Evolutionary conservation across 257 asterid species (phyloP).

Genomic region (Przewalskia tangutica): DNA sequence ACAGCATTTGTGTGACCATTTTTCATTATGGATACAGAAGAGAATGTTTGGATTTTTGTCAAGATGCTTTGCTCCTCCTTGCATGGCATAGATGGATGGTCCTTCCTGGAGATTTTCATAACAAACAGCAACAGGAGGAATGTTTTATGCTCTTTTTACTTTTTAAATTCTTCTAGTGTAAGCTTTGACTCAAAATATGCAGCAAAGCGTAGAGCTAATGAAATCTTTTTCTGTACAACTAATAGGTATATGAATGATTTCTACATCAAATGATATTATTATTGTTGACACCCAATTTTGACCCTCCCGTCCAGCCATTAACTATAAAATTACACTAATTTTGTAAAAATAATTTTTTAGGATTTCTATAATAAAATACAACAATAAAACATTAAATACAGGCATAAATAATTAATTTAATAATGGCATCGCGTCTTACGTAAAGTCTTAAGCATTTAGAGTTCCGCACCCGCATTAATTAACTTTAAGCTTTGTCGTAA

Average conservation of each 20-base stretch:
- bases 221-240: not conserved
- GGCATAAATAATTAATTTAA: too few relatives aligned
- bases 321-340: too few relatives aligned
- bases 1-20: not conserved
- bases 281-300: too few relatives aligned
- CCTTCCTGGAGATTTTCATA: not conserved
- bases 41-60: slow-evolving; percentile 74
- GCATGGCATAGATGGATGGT: slow-evolving; percentile 51
- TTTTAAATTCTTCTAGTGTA: not conserved
- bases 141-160: not conserved
- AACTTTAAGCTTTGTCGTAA: too few relatives aligned
- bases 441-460: too few relatives aligned
- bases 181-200: not conserved
- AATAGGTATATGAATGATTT: not conserved
- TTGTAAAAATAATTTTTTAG: too few relatives aligned
- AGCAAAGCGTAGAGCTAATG: not conserved
- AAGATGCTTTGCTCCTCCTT: slow-evolving; percentile 78
- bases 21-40: slow-evolving; percentile 40
- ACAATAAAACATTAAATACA: too few relatives aligned
- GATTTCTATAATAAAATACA: too few relatives aligned
- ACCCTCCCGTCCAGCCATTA: too few relatives aligned
- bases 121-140: not conserved
- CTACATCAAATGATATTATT: not conserved
- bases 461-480: too few relatives aligned
- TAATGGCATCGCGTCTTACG: too few relatives aligned